Conservation (phyloP, 306 rosid genomes). For the Biancaea sappan region DNA sequence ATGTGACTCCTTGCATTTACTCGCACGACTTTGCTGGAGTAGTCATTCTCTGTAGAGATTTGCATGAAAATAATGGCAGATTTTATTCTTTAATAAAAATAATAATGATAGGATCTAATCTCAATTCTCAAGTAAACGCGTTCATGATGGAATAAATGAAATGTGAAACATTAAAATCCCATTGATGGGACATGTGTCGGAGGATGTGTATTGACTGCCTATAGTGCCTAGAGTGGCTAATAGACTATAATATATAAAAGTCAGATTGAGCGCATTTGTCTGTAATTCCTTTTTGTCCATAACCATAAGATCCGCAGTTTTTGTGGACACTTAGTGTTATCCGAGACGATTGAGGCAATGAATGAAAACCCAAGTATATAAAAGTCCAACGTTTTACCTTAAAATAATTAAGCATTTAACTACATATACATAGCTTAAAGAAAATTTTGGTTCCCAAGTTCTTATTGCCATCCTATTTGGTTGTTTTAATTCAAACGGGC, state of each 20-base stretch:
- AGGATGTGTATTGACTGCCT: not conserved
- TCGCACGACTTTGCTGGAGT: not conserved
- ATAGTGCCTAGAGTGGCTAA: not conserved
- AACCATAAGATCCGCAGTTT: slow-evolving; percentile 26
- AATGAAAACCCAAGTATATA: not conserved
- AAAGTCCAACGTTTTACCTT: too few relatives aligned
- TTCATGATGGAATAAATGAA: not conserved
- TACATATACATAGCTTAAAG: too few relatives aligned
- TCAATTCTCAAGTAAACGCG: slow-evolving; percentile 1
- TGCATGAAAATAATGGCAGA: slow-evolving; percentile 31
- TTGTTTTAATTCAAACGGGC: too few relatives aligned
- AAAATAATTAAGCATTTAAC: too few relatives aligned
- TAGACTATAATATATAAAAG: not conserved
- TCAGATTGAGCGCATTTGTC: not conserved
- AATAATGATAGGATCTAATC: not conserved
- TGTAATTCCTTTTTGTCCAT: not conserved
- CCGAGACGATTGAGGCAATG: not conserved
- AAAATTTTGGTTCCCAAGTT: too few relatives aligned
- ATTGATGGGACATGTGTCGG: slow-evolving; percentile 1
- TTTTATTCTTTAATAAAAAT: not conserved
- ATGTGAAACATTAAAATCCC: not conserved
- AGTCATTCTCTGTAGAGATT: not conserved
- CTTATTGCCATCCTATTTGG: too few relatives aligned
- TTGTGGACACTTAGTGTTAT: slow-evolving; percentile 20
- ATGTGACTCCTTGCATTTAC: slow-evolving; percentile 32